Evolutionary conservation across 345 rosid genomes (phyloP).

Genomic region (Murraya koenigii): DNA sequence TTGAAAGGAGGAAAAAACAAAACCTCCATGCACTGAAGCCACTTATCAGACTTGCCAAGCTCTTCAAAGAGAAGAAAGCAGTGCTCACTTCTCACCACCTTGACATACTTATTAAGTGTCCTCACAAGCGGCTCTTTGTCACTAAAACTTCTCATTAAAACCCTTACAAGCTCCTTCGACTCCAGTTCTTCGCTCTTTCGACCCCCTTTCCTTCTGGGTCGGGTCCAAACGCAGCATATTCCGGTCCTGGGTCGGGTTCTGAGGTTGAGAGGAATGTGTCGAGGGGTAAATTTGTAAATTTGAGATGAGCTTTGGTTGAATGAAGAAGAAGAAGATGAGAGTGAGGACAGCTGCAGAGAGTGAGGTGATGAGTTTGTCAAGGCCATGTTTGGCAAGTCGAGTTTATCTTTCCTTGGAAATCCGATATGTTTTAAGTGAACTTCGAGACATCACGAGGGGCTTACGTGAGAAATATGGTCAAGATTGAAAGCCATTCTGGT

Average conservation of each 20-base stretch:
- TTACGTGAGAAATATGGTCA: too few species aligned
- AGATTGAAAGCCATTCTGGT: too few species aligned
- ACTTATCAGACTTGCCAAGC: constrained; percentile 75
- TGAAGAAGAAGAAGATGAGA: constrained; percentile 16
- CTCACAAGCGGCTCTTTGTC: constrained; percentile 61
- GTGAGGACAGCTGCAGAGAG: constrained; percentile 23
- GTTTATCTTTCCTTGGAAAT: neutral
- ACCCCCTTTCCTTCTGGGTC: constrained; percentile 46
- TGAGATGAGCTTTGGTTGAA: constrained; percentile 9
- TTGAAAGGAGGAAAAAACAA: neutral
- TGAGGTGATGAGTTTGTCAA: constrained; percentile 1
- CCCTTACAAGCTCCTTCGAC: constrained; percentile 58
- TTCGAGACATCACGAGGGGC: too few species aligned
- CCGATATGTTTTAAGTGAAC: too few species aligned
- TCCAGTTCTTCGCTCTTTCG: constrained; percentile 42
- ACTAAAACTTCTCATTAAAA: constrained; percentile 51
- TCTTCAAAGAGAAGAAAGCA: constrained; percentile 89
- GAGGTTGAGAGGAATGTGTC: constrained; percentile 16
- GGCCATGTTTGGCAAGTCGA: constrained; percentile 4
- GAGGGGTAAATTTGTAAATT: constrained; percentile 9
- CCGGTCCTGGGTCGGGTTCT: constrained; percentile 7
- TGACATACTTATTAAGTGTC: constrained; percentile 69
- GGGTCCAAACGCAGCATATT: constrained; percentile 37
- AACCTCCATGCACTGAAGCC: constrained; percentile 95
- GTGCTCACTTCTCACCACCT: constrained; percentile 67